Evolutionary conservation across 495 filamentous ascomycete genomes (phyloP), one percentile per base, ranked within the genome.

Genomic region (Aspergillus bridgeri): DNA sequence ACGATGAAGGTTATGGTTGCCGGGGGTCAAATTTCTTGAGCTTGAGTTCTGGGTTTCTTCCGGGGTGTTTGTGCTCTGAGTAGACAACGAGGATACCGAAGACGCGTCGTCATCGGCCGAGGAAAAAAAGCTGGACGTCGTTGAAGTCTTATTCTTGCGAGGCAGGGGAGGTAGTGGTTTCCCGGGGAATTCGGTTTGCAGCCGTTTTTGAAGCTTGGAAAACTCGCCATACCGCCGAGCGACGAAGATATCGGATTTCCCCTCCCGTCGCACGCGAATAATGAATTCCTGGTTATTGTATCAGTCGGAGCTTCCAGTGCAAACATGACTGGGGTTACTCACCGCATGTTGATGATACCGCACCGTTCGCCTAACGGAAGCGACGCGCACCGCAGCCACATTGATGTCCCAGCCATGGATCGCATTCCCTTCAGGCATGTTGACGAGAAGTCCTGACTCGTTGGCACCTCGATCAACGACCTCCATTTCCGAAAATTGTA

Each of bases 391-490:
- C 23, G 87, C 90, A 18, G 92, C 92, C 53, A 98, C 88, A 75
- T 98, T 98, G 58, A 98, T 85, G 71, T 97, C 92, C 94, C 94
- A 98, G 7, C 90, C 92, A 73, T 98, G 90, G 49, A 95, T 88
- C 54, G 86, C 84, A 73, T 96, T 84, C 0, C 94, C 95, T 69
- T 97, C 90, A 0, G 94, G 95, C 62, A 90, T 77, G 49, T 93
- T 93, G 20, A 89, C 80, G 8, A 95, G 72, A 50, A 98, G 75
- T 0, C 95, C 95, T 23, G 89, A 87, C 43, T 96, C 91, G 64
- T 95, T 91, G 13, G 94, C 92, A 20, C 92, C 89, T 43, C 91
- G 83, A 60, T 98, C 94, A 18, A 98, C 91, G 19, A 97, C 89
- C 68, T 98, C 94, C 71, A 98, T 87, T 73, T 98, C 94, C 0